A percentile compares a stretch with the other conserved stretches of the same genome.
Conservation (phyloP, 495 filamentous ascomycete species). For the Neurospora sp. region DNA sequence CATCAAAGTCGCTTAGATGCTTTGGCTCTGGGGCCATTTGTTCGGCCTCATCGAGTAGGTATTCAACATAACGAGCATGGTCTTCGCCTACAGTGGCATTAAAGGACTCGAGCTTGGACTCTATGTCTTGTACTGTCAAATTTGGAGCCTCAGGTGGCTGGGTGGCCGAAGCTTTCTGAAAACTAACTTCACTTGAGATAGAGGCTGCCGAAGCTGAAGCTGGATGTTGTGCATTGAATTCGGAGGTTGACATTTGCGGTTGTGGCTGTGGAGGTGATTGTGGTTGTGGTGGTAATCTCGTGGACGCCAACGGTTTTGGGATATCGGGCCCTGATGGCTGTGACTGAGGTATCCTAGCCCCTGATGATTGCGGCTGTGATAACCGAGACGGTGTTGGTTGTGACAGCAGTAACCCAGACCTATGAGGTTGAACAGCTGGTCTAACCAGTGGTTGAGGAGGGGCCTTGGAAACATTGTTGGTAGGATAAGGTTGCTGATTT, state of each 20-base stretch:
- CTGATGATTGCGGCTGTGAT: neutral
- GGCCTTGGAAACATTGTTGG: neutral
- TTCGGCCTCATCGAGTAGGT: constrained; percentile 30
- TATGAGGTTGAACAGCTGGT: neutral
- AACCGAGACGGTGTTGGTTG: neutral
- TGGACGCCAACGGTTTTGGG: neutral
- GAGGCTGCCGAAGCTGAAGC: neutral
- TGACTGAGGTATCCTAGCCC: neutral
- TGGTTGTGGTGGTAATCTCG: neutral
- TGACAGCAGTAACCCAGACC: neutral
- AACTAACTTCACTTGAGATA: neutral
- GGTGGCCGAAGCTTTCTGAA: neutral
- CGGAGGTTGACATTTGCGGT: neutral
- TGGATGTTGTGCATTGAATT: neutral
- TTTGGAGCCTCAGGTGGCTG: constrained; percentile 26
- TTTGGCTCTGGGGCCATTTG: constrained; percentile 22
- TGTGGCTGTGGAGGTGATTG: neutral
- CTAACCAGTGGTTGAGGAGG: neutral
- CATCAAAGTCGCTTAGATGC: constrained; percentile 27
- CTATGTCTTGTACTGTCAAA: constrained; percentile 28
- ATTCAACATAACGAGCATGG: constrained; percentile 29
- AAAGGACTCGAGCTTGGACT: constrained; percentile 16
- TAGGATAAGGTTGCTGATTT: neutral
- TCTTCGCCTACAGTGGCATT: constrained; percentile 23
- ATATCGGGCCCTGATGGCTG: neutral